Percentiles rank a stretch among this genome's conserved stretches.
These are phyloP conservation scores for Spathaspora hagerdaliae DNA, from an alignment of 805 yeast genomes.

Conservation along the genomic window DNA sequence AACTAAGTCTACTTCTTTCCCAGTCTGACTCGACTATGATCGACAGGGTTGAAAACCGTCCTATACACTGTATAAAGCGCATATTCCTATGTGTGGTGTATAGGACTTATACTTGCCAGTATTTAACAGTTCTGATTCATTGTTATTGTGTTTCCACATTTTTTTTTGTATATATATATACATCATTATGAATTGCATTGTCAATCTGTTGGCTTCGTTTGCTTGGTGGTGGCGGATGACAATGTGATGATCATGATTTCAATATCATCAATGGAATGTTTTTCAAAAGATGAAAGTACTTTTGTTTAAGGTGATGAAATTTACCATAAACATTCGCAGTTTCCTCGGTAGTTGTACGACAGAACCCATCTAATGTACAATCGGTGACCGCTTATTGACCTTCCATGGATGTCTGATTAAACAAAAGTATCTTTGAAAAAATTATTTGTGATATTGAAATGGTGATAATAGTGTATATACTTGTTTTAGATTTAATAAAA, in stretches of 20 bases:
- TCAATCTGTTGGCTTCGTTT: no score
- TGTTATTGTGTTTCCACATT: background rate
- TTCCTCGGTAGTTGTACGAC: slow-evolving; percentile 86
- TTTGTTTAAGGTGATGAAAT: slow-evolving; percentile 58
- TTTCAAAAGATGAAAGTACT: background rate
- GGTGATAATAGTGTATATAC: no score
- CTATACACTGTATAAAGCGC: background rate
- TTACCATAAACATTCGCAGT: slow-evolving; percentile 86
- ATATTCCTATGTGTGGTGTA: slow-evolving; percentile 13
- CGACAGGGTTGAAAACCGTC: slow-evolving; percentile 45
- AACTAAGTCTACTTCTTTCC: slow-evolving; percentile 75
- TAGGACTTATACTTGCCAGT: slow-evolving; percentile 84
- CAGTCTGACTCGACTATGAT: slow-evolving; percentile 89
- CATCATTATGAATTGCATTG: no score
- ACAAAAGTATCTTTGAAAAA: background rate
- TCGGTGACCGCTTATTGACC: slow-evolving; percentile 83
- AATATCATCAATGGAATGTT: background rate
- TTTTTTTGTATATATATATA: no score
- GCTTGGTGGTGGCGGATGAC: no score
- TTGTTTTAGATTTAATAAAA: no score
- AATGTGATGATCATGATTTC: background rate
- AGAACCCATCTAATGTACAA: slow-evolving; percentile 72
- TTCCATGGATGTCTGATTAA: slow-evolving; percentile 90
- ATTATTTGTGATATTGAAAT: no score
- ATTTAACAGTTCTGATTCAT: slow-evolving; percentile 60